Percentiles rank a stretch among this genome's conserved stretches.
These are phyloP conservation scores for Nematocida parisii DNA, from an alignment of 371 early-diverging fungal species.

Conservation along the genomic window DNA sequence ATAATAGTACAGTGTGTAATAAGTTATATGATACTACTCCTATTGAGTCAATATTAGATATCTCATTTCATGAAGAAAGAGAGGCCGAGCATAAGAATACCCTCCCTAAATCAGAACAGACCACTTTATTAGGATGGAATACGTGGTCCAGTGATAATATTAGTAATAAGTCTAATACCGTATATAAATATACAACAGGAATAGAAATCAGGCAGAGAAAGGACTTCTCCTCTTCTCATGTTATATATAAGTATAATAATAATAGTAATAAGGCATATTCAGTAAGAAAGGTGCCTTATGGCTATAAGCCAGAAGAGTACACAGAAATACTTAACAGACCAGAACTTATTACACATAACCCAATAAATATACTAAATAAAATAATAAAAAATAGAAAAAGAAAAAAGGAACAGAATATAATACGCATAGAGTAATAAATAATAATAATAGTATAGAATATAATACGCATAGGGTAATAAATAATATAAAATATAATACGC, in stretches of 20 bases:
- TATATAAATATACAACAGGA: conserved; percentile 52
- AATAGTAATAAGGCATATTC: conserved; percentile 60
- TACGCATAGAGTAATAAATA: too few species aligned
- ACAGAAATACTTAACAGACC: not conserved
- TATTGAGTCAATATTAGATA: too few species aligned
- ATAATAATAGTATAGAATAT: too few species aligned
- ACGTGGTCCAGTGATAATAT: conserved; percentile 47
- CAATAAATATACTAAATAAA: conserved; percentile 22
- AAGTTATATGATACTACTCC: not conserved
- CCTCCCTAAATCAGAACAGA: too few species aligned
- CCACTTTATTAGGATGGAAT: conserved; percentile 66
- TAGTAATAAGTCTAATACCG: too few species aligned
- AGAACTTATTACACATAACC: not conserved
- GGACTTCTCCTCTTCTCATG: conserved; percentile 65
- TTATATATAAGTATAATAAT: conserved; percentile 67
- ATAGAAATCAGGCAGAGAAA: conserved; percentile 65
- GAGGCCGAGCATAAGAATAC: too few species aligned
- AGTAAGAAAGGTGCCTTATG: conserved; percentile 54
- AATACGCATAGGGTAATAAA: too few species aligned
- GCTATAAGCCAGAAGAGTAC: conserved; percentile 60
- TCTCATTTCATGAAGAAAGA: too few species aligned
- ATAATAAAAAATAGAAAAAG: conserved; percentile 35
- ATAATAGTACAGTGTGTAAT: not conserved
- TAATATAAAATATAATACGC: too few species aligned
- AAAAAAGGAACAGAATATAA: conserved; percentile 2